Conservation (phyloP, 306 rosid genomes). For the Hippophae gyantsensis region DNA sequence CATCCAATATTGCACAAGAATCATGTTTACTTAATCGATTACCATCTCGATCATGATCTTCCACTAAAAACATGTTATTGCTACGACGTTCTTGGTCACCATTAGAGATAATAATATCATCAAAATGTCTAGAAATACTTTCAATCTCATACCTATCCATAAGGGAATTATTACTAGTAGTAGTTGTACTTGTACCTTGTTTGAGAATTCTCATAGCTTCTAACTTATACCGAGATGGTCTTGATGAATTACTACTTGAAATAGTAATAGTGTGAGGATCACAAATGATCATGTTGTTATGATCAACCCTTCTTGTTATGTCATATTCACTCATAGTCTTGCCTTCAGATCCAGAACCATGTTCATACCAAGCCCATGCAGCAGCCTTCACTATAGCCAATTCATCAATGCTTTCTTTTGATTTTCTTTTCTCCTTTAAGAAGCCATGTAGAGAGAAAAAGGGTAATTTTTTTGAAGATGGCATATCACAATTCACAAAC, state of each 20-base stretch:
- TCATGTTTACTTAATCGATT: too few relatives aligned
- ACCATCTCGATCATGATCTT: neutral
- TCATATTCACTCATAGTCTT: conserved; percentile 32
- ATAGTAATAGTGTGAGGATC: too few relatives aligned
- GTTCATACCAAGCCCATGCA: conserved; percentile 92
- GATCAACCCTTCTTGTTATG: neutral
- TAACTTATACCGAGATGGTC: conserved; percentile 65
- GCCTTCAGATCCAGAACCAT: conserved; percentile 40
- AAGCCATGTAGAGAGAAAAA: conserved; percentile 12
- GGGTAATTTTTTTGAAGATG: neutral
- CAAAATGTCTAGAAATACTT: conserved; percentile 41
- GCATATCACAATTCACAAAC: neutral
- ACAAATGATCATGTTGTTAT: too few relatives aligned
- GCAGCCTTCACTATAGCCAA: conserved; percentile 50
- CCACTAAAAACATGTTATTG: neutral
- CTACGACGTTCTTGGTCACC: neutral
- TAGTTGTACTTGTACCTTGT: neutral
- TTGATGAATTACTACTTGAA: conserved; percentile 4
- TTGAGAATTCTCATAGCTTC: conserved; percentile 36
- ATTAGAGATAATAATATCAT: conserved; percentile 24
- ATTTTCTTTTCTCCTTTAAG: conserved; percentile 26
- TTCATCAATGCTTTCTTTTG: conserved; percentile 9
- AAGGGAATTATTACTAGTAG: conserved; percentile 13
- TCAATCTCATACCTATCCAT: conserved; percentile 56
- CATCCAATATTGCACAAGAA: neutral